Evolutionary conservation across 192 early-diverging fungal species (phyloP).

Genomic region (Entrophospora sp.): DNA sequence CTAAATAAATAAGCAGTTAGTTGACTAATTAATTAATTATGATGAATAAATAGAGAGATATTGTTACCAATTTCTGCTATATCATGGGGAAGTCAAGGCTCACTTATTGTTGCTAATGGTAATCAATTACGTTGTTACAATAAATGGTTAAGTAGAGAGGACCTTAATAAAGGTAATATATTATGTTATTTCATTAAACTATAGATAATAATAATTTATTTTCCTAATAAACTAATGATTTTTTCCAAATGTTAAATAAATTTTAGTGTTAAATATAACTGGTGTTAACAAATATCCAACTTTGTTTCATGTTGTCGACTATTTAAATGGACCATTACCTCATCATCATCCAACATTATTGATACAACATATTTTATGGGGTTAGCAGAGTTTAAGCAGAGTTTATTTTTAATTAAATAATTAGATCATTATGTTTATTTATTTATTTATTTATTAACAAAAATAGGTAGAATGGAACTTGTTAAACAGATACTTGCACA

Average conservation of each 20-base stretch:
- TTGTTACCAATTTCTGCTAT: conserved; percentile 36
- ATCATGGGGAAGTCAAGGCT: conserved; percentile 47
- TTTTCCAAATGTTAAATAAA: conserved; percentile 10
- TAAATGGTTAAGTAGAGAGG: conserved; percentile 57
- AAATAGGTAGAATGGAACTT: conserved; percentile 51
- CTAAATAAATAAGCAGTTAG: too few species aligned
- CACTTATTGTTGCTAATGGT: conserved; percentile 47
- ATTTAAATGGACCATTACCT: conserved; percentile 53
- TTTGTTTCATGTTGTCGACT: conserved; percentile 40
- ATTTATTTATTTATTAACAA: neutral
- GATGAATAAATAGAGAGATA: neutral
- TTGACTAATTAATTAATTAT: too few species aligned
- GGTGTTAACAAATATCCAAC: conserved; percentile 32
- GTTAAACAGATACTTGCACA: conserved; percentile 53
- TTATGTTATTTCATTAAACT: neutral
- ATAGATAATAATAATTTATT: conserved; percentile 1
- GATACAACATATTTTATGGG: conserved; percentile 65
- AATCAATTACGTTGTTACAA: conserved; percentile 48
- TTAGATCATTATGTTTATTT: neutral
- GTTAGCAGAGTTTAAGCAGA: conserved; percentile 22
- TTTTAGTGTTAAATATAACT: conserved; percentile 10
- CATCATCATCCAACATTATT: conserved; percentile 68
- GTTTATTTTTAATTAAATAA: neutral
- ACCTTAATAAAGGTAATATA: conserved; percentile 26
- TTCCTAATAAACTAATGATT: conserved; percentile 15